These are phyloP conservation scores for Poa pratensis DNA, from an alignment of 176 grass and related monocot genomes.

Conservation along the genomic window DNA sequence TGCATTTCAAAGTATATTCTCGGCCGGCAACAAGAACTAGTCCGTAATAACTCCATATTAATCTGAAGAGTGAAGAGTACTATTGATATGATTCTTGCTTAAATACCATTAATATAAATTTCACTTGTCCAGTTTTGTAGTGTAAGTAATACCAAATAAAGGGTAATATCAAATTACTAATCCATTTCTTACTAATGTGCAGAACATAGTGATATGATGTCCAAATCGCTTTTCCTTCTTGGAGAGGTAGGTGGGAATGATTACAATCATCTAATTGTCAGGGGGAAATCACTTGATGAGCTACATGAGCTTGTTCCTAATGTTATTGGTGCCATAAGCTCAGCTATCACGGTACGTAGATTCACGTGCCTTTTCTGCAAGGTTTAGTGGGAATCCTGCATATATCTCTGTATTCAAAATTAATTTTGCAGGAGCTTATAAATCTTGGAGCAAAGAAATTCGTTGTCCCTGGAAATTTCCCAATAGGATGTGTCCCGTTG, in stretches of 20 bases:
- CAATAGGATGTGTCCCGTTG: constrained; percentile 81
- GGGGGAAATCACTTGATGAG: constrained; percentile 60
- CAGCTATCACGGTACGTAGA: constrained; percentile 55
- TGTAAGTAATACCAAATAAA: constrained; percentile 17
- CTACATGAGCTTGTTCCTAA: constrained; percentile 70
- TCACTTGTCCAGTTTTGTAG: constrained; percentile 19
- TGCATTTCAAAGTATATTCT: background rate
- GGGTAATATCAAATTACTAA: background rate
- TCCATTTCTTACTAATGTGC: constrained; percentile 37
- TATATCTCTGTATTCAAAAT: constrained; percentile 35
- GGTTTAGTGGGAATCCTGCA: constrained; percentile 2
- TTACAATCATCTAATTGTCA: constrained; percentile 87
- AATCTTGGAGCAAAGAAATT: constrained; percentile 84
- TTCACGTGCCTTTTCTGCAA: background rate
- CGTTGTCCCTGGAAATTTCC: constrained; percentile 84
- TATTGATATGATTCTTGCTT: too few relatives aligned
- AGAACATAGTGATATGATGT: constrained; percentile 63
- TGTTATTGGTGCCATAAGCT: constrained; percentile 65
- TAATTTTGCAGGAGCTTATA: constrained; percentile 69
- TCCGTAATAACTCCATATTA: background rate
- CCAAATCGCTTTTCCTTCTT: constrained; percentile 75
- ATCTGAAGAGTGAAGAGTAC: too few relatives aligned
- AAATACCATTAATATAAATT: constrained; percentile 17
- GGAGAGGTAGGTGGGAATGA: constrained; percentile 95
- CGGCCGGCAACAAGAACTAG: background rate